phyloP scores from a whole-genome alignment of 192 early-diverging fungal genomes.

The Lunasporangiospora selenospora region DNA sequence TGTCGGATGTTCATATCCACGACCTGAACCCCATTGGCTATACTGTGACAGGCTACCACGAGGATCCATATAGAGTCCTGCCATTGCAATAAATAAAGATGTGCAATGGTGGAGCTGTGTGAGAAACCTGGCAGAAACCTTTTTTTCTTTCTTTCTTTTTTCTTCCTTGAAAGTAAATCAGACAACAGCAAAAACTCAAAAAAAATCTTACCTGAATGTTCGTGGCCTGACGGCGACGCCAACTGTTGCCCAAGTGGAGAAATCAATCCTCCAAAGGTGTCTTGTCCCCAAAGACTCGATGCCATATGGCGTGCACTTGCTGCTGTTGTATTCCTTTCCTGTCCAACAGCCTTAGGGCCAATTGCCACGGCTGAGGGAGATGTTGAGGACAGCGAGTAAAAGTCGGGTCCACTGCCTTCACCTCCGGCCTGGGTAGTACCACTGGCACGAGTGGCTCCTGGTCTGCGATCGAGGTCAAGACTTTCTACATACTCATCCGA shows the following conservation, averaged over 20 bases:
- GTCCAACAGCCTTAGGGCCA: slow-evolving; percentile 33
- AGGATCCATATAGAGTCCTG: neutral
- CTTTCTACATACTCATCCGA: slow-evolving; percentile 16
- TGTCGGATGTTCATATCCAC: too few relatives aligned
- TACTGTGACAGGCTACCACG: too few relatives aligned
- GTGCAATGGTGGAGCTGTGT: neutral
- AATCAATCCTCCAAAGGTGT: slow-evolving; percentile 13
- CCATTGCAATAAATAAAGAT: neutral
- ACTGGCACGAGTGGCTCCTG: neutral
- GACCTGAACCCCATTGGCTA: too few relatives aligned
- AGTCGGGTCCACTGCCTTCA: neutral
- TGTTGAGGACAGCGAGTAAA: too few relatives aligned
- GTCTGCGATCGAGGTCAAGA: neutral
- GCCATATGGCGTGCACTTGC: neutral
- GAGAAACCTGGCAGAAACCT: neutral
- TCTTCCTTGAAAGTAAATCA: neutral
- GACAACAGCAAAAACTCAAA: neutral
- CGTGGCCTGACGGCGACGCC: neutral
- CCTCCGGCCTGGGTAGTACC: neutral
- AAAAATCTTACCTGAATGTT: too few relatives aligned
- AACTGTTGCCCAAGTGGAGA: slow-evolving; percentile 7
- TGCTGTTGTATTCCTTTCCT: slow-evolving; percentile 5
- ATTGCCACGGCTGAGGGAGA: too few relatives aligned
- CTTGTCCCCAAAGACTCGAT: slow-evolving; percentile 38
- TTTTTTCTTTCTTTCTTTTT: too few relatives aligned